Percentiles rank a stretch among this genome's conserved stretches.
phyloP scores from a whole-genome alignment of 31 red algal genomes.

The Asparagopsis taxiformis region DNA sequence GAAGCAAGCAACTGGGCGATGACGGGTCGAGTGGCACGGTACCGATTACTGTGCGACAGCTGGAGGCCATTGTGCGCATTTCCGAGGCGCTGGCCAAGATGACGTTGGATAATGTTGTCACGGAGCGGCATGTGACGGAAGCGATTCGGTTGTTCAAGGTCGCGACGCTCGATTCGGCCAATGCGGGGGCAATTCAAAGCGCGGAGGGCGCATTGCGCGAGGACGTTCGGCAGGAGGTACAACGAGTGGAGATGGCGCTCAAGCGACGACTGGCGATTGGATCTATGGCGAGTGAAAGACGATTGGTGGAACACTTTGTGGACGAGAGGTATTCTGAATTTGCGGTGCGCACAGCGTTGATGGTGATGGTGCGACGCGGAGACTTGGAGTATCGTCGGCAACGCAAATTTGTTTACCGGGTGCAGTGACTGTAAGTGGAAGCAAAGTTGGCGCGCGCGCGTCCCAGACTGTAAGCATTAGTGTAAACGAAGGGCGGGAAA shows the following conservation, averaged over 20 bases:
- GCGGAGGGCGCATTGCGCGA: conserved; percentile 60
- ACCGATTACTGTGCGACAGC: conserved; percentile 94
- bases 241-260: conserved; percentile 72
- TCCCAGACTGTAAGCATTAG: too few species aligned
- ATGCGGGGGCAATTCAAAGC: conserved; percentile 52
- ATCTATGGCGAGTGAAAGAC: conserved; percentile 60
- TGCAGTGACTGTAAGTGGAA: too few species aligned
- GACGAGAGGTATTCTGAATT: conserved; percentile 52
- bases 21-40: conserved; percentile 49
- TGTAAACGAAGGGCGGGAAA: too few species aligned
- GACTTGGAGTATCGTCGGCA: conserved; percentile 90
- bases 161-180: conserved; percentile 86
- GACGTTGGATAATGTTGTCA: conserved; percentile 67
- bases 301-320: conserved; percentile 78
- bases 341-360: conserved; percentile 69
- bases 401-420: conserved; percentile 71
- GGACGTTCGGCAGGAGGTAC: conserved; percentile 84
- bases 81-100: conserved; percentile 97
- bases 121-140: conserved; percentile 79
- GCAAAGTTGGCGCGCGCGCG: too few species aligned
- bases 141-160: conserved; percentile 95
- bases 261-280: conserved; percentile 84
- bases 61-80: conserved; percentile 93
- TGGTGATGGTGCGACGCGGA: conserved; percentile 84
- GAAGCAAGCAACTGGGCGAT: too few species aligned